Evolutionary conservation across 805 yeast species (phyloP), one percentile per base, ranked within the genome.

Genomic region (Ogataea thermomethanolica): DNA sequence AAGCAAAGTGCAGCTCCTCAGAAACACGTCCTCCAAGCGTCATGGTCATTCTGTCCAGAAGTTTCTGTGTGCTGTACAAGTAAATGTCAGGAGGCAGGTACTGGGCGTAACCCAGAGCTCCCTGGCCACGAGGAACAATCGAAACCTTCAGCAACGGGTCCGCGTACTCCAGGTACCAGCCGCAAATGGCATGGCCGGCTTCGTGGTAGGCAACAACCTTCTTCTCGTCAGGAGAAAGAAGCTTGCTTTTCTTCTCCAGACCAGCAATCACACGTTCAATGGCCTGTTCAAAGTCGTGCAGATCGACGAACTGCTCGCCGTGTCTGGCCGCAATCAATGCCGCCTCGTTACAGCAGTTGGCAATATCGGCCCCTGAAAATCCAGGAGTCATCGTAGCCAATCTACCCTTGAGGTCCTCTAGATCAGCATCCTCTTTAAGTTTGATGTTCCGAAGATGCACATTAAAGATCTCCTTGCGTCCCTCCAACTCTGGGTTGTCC

Each of bases 181-280:
- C 97, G 65, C 96, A 85, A 35, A 89, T 83, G 4, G 97, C 97
- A 62, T 89, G 97, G 0, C 97, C 97, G 2, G 97, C 97, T 66
- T 89, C 97, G 63, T 89, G 97, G 59, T 85, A 89, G 0, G 96
- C 96, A 35, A 89, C 96, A 24, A 85, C 77, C 50, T 70, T 78
- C 69, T 87, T 85, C 62, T 90, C 95, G 25, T 83, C 86, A 8
- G 82, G 81, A 5, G 86, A 79, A 37, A 89, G 69, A 7, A 90
- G 79, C 59, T 81, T 78, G 1, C 93, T 78, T 58, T 86, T 86
- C 64, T 84, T 83, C 61, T 89, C 96, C 33, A 90, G 67, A n/a
- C 97, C 97, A 8, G 95, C 96, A 66, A 89, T 81, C 34, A 89
- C 96, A 57, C 96, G 78, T 65, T 90, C 97, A 59, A 89, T 86